These are phyloP conservation scores for Cryomyces antarcticus DNA, from an alignment of 495 filamentous ascomycete species.

Conservation along the genomic window DNA sequence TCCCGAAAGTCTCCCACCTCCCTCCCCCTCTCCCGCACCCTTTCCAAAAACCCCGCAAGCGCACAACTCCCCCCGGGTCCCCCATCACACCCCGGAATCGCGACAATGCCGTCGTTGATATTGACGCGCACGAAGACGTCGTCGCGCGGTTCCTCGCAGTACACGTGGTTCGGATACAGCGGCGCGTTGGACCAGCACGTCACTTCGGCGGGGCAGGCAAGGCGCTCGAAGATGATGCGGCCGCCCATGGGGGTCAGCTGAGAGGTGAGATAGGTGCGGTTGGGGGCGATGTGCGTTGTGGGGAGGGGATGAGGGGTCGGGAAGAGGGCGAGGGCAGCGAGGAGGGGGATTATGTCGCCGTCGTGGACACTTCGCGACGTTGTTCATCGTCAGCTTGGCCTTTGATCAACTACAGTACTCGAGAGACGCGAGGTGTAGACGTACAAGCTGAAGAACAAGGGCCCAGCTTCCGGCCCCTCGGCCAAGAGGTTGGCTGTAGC, in stretches of 20 bases:
- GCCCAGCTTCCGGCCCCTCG: slow-evolving; percentile 26
- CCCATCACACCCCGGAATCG: slow-evolving; percentile 26
- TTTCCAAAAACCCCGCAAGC: slow-evolving; percentile 23
- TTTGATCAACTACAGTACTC: background rate
- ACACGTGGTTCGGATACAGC: slow-evolving; percentile 6
- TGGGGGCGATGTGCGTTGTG: slow-evolving; percentile 18
- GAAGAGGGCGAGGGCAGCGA: slow-evolving; percentile 33
- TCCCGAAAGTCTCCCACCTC: slow-evolving; percentile 22
- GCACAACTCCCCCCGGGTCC: slow-evolving; percentile 35
- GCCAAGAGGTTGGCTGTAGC: slow-evolving; percentile 30
- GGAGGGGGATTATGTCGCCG: slow-evolving; percentile 35
- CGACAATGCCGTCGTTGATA: slow-evolving; percentile 36
- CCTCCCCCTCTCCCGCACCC: slow-evolving; percentile 17
- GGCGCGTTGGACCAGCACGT: slow-evolving; percentile 7
- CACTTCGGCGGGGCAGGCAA: slow-evolving; percentile 17
- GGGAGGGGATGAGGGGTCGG: slow-evolving; percentile 23
- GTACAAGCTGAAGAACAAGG: slow-evolving; percentile 38
- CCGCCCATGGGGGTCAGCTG: slow-evolving; percentile 38
- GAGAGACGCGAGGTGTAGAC: slow-evolving; percentile 5
- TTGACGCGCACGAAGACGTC: slow-evolving; percentile 30
- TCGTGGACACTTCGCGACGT: slow-evolving; percentile 30
- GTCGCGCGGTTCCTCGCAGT: slow-evolving; percentile 2
- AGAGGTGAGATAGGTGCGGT: slow-evolving; percentile 32
- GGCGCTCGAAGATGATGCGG: slow-evolving; percentile 33
- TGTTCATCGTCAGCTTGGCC: background rate